Conservation (phyloP, 257 asterid species). For the Solanum pinnatisectum region DNA sequence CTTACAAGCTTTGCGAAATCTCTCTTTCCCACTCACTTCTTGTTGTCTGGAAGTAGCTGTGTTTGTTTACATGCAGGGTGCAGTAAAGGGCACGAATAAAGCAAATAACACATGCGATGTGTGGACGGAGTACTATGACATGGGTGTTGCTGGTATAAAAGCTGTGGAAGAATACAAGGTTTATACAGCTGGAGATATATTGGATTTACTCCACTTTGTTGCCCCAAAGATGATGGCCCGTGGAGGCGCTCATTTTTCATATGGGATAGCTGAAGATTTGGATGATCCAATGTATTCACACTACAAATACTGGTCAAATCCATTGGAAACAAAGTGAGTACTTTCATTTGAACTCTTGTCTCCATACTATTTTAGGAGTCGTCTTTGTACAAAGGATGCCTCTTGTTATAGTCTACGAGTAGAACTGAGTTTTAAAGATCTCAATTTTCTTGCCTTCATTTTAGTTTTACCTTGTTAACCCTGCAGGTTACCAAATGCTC, state of each 20-base stretch:
- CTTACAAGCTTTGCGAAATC: background rate
- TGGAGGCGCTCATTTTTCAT: slow-evolving; percentile 66
- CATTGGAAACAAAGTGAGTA: slow-evolving; percentile 79
- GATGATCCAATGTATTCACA: slow-evolving; percentile 66
- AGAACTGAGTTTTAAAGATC: background rate
- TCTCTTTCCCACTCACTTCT: background rate
- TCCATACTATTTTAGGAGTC: background rate
- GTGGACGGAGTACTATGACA: slow-evolving; percentile 88
- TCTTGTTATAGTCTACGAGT: background rate
- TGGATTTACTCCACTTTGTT: slow-evolving; percentile 61
- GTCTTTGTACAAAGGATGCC: background rate
- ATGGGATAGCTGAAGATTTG: slow-evolving; percentile 81
- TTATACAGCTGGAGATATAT: slow-evolving; percentile 60
- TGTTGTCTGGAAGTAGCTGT: background rate
- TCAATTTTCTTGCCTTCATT: background rate
- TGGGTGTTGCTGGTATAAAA: slow-evolving; percentile 65
- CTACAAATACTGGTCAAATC: slow-evolving; percentile 91
- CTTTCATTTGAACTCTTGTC: background rate
- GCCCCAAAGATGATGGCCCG: slow-evolving; percentile 91
- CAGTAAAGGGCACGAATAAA: slow-evolving; percentile 58
- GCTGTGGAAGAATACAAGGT: slow-evolving; percentile 72
- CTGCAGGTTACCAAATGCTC: slow-evolving; percentile 74
- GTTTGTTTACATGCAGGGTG: slow-evolving; percentile 46
- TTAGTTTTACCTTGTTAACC: background rate
- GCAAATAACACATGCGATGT: slow-evolving; percentile 65